Evolutionary conservation across 1,284 basidiomycete genomes (phyloP), one percentile per base, ranked within the genome.

Genomic region (Cutaneotrichosporon daszewskae): DNA sequence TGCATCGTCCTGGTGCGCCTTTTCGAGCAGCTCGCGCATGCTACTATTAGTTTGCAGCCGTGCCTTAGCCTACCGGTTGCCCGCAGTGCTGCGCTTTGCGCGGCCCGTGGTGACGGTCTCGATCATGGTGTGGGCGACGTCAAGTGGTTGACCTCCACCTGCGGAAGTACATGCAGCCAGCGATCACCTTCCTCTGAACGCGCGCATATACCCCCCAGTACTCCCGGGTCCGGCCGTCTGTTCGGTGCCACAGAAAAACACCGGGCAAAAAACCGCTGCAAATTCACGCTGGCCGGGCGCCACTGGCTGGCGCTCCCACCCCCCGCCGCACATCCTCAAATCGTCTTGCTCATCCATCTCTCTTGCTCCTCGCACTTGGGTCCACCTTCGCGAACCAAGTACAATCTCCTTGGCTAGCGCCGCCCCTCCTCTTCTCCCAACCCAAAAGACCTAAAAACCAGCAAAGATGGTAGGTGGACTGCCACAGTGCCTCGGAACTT

Each of bases 11-110:
- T 67, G 57, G 46, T 66, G 66, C 9, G 67, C 67, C 51, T 64
- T 58, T 40, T 69, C 67, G 13, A 69, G 60, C 45, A 69, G 57
- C 57, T 64, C 67, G 34, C 61, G 60, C 67, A 69, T 69, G 49
- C 66, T 69, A 38, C 26, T 2, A 32, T 51, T 32, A 54, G 45
- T 32, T n/a, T 1, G 5, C 2, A 13, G 3, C 8, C 3, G 16
- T 6, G 11, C 4, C 1, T 16, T 9, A 10, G 50, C 60, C 31
- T 32, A 69, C 66, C 65, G 67, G 53, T 69, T 69, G 0, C 67
- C 67, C 54, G 67, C 67, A 6, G 66, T 69, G 39, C 53, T 53
- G 19, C 67, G 59, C 50, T 62, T 65, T 8, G 65, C 43, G 14
- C 67, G 46, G 16, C 65, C 62, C 14, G 53, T 40, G 13, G 66